Evolutionary conservation across 2,329 filamentous ascomycete species (phyloP).

Genomic region (Trichoderma pleuroti): DNA sequence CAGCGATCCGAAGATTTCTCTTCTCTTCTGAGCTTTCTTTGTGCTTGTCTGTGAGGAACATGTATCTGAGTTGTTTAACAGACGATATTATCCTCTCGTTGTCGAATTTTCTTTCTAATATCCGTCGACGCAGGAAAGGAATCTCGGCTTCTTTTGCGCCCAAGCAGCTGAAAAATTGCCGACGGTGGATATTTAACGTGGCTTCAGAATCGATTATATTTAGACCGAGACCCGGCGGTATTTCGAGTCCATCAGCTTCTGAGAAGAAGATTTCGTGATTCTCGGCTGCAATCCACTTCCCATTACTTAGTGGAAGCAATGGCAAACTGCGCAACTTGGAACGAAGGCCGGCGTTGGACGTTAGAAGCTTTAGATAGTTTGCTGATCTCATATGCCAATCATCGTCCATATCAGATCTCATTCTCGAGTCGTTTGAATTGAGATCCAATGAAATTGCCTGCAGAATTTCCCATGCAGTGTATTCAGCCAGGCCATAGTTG

Average conservation of each 20-base stretch:
- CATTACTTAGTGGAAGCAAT: not conserved
- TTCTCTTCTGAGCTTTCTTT: not conserved
- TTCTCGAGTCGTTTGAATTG: not conserved
- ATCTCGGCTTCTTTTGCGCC: not conserved
- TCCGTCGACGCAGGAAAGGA: not conserved
- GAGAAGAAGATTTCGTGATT: not conserved
- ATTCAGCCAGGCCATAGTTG: not conserved
- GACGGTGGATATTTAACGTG: not conserved
- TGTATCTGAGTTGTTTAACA: not conserved
- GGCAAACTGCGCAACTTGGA: not conserved
- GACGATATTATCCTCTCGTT: fast-evolving
- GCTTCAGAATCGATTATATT: not conserved
- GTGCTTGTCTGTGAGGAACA: not conserved
- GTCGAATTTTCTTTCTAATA: not conserved
- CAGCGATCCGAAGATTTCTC: not conserved
- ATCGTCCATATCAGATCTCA: not conserved
- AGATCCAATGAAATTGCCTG: not conserved
- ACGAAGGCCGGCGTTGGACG: not conserved
- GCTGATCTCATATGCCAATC: not conserved
- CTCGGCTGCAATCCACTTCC: not conserved
- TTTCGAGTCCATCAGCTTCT: not conserved
- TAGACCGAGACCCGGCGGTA: not conserved
- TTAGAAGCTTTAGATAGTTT: not conserved
- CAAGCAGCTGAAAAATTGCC: not conserved
- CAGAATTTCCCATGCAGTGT: not conserved